phyloP scores from a whole-genome alignment of 2,329 filamentous ascomycete genomes.

The Cryphonectria japonica region DNA sequence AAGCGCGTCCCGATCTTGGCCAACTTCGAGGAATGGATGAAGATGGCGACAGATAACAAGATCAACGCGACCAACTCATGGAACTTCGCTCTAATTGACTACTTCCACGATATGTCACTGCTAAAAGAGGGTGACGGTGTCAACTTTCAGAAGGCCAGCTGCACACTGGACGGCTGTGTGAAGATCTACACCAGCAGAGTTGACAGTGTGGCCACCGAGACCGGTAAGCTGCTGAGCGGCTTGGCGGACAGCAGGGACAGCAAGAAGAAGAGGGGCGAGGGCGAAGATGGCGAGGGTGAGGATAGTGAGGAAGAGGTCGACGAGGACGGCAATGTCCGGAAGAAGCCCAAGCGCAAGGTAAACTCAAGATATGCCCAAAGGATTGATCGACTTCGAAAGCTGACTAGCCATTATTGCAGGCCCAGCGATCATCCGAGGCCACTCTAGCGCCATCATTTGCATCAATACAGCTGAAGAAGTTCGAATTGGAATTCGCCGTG shows the following conservation, averaged over 20 bases:
- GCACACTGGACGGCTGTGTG: slow-evolving; percentile 94
- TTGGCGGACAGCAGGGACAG: slow-evolving; percentile 84
- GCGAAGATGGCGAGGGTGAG: slow-evolving; percentile 69
- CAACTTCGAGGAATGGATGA: slow-evolving; percentile 99
- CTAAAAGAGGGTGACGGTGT: slow-evolving; percentile 95
- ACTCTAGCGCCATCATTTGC: slow-evolving; percentile 89
- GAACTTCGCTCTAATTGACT: slow-evolving; percentile 99
- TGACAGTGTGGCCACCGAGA: slow-evolving; percentile 97
- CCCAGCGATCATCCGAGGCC: slow-evolving; percentile 84
- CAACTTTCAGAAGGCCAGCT: slow-evolving; percentile 98
- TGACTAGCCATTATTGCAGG: slow-evolving; percentile 41
- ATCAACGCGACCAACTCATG: slow-evolving; percentile 98
- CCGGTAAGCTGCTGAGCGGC: slow-evolving; percentile 90
- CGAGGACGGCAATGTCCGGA: slow-evolving; percentile 60
- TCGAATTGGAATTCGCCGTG: slow-evolving; percentile 94
- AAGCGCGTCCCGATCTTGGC: slow-evolving; percentile 94
- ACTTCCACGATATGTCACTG: slow-evolving; percentile 98
- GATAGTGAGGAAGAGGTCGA: slow-evolving; percentile 66
- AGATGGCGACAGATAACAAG: slow-evolving; percentile 99
- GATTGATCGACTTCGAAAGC: slow-evolving; percentile 23
- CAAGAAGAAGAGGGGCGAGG: slow-evolving; percentile 69
- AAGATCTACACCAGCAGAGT: slow-evolving; percentile 99
- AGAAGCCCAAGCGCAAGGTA: slow-evolving; percentile 47
- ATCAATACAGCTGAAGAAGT: slow-evolving; percentile 91
- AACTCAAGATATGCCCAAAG: slow-evolving; percentile 35